phyloP scores from a whole-genome alignment of 2,329 filamentous ascomycete genomes.

The Tolypocladium inflatum region DNA sequence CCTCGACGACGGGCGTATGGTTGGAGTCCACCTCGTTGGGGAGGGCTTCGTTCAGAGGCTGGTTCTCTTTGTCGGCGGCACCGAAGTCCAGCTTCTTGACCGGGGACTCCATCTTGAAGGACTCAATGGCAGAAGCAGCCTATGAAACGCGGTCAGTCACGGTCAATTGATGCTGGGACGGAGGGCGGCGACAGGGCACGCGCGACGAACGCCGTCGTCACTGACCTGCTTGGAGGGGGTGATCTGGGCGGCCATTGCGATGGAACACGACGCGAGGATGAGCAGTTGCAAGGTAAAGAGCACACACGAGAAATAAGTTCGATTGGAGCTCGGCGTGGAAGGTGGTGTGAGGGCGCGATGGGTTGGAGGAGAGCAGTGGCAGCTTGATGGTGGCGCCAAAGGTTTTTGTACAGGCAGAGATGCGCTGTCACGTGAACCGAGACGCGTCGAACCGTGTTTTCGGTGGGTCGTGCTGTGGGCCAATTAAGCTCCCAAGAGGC shows the following conservation, averaged over 20 bases:
- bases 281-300: conserved; percentile 8
- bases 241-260: conserved; percentile 66
- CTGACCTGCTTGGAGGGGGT: conserved; percentile 50
- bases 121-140: conserved; percentile 80
- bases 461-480: conserved; percentile 8
- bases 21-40: conserved; percentile 51
- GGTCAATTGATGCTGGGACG: background rate
- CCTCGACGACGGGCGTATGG: conserved; percentile 45
- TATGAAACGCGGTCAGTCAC: conserved; percentile 33
- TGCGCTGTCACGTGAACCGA: conserved; percentile 26
- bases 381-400: conserved; percentile 17
- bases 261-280: conserved; percentile 1
- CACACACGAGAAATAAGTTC: conserved; percentile 8
- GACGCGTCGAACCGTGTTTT: conserved; percentile 25
- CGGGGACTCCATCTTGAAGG: conserved; percentile 87
- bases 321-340: conserved; percentile 10
- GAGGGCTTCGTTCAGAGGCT: conserved; percentile 39
- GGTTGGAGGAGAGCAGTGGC: conserved; percentile 11
- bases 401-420: conserved; percentile 27
- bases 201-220: conserved; percentile 12
- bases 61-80: conserved; percentile 73
- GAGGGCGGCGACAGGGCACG: background rate
- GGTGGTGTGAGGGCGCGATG: conserved; percentile 18
- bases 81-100: conserved; percentile 82
- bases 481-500: conserved; percentile 13